Conservation (phyloP, 192 early-diverging fungal genomes). For the Phlyctochytrium arcticum region DNA sequence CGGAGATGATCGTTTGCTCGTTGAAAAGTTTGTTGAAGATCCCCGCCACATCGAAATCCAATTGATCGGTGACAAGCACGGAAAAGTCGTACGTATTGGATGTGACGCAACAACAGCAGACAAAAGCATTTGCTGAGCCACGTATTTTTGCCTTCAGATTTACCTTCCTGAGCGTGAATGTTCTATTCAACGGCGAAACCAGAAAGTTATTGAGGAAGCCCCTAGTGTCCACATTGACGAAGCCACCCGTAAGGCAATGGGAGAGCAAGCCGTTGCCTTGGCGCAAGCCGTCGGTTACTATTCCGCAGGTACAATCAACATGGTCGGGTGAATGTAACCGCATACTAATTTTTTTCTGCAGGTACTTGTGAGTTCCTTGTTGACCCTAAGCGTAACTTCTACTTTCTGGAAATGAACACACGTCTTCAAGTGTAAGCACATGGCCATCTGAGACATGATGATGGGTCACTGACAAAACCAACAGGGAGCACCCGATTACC, state of each 20-base stretch:
- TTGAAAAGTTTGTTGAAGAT: conserved; percentile 89
- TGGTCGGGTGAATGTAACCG: too few species aligned
- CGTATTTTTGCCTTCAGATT: background rate
- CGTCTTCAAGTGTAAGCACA: conserved; percentile 75
- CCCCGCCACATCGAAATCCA: conserved; percentile 97
- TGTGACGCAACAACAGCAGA: background rate
- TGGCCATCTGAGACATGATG: background rate
- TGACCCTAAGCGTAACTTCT: conserved; percentile 79
- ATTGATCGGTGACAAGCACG: conserved; percentile 92
- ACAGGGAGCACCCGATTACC: conserved; percentile 90
- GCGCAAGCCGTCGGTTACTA: conserved; percentile 72
- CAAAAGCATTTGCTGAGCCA: background rate
- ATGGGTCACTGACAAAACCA: too few species aligned
- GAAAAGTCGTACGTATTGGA: conserved; percentile 78
- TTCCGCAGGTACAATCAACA: conserved; percentile 83
- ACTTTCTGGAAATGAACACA: conserved; percentile 97
- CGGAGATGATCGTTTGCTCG: conserved; percentile 82
- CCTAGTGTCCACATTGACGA: conserved; percentile 53
- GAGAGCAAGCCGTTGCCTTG: conserved; percentile 60
- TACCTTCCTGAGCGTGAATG: conserved; percentile 96
- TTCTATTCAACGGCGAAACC: conserved; percentile 96
- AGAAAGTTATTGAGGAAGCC: conserved; percentile 98
- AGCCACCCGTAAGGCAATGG: conserved; percentile 42
- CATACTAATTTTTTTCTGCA: too few species aligned
- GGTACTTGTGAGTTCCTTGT: conserved; percentile 94